A percentile compares a stretch with the other conserved stretches of the same genome.
These are phyloP conservation scores for Colletotrichum sp. DNA, from an alignment of 2,329 filamentous ascomycete genomes.

Conservation along the genomic window DNA sequence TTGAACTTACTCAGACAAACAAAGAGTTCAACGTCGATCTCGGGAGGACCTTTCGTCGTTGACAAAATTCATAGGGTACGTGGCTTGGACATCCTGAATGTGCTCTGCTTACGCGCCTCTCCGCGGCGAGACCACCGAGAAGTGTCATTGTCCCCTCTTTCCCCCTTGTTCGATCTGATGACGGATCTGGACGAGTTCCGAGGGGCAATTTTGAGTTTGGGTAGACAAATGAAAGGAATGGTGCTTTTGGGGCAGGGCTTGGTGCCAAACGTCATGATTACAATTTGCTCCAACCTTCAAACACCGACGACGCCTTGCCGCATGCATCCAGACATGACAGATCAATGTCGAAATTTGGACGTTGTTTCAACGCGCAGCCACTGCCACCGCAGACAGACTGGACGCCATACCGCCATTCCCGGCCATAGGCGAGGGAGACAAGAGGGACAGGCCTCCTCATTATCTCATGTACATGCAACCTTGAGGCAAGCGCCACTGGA, in stretches of 20 bases:
- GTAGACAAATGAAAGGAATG: neutral
- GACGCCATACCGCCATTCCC: neutral
- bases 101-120: neutral
- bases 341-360: neutral
- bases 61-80: neutral
- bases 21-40: neutral
- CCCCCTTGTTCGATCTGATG: neutral
- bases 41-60: neutral
- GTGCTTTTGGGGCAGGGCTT: neutral
- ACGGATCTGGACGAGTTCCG: neutral
- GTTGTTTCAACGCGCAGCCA: neutral
- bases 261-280: neutral
- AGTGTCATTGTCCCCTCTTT: neutral
- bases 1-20: neutral
- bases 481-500: neutral
- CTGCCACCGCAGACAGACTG: neutral
- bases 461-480: neutral
- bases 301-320: neutral
- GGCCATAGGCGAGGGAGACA: neutral
- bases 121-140: neutral
- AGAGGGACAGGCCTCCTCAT: neutral
- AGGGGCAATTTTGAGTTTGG: neutral
- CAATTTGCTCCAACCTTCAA: neutral
- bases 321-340: slow-evolving; percentile 1
- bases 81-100: neutral